phyloP scores from a whole-genome alignment of 192 early-diverging fungal genomes.

The Backusella parvicylindrica region DNA sequence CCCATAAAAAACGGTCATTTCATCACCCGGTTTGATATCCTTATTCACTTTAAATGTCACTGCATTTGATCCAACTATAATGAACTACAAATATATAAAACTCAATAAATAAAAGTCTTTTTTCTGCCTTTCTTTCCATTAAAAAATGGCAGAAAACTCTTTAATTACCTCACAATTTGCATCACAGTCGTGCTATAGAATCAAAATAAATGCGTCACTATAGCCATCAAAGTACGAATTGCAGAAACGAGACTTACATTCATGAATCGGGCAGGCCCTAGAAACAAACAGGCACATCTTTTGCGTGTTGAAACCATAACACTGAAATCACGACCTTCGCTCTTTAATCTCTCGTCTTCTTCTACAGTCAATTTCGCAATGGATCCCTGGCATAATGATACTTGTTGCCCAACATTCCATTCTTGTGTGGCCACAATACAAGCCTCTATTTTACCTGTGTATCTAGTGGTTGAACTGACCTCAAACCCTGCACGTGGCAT shows the following conservation, averaged over 20 bases:
- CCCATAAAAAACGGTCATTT: constrained; percentile 58
- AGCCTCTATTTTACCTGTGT: constrained; percentile 47
- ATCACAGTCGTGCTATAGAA: constrained; percentile 56
- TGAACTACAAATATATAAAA: constrained; percentile 23
- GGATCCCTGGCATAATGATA: constrained; percentile 46
- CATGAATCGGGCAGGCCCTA: constrained; percentile 62
- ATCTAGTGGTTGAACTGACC: constrained; percentile 49
- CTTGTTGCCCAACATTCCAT: constrained; percentile 43
- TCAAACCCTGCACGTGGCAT: constrained; percentile 53
- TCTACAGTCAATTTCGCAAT: constrained; percentile 46
- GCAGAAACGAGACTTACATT: constrained; percentile 39
- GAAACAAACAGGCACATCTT: constrained; percentile 47
- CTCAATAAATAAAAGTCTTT: background rate
- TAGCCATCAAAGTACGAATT: background rate
- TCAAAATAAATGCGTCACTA: constrained; percentile 4
- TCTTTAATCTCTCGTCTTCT: constrained; percentile 48
- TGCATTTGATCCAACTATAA: constrained; percentile 41
- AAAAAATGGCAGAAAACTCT: no score
- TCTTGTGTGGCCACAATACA: constrained; percentile 50
- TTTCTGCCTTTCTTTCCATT: no score
- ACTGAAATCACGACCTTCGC: constrained; percentile 46
- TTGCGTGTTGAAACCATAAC: constrained; percentile 47
- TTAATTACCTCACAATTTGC: constrained; percentile 43
- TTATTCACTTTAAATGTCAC: constrained; percentile 53
- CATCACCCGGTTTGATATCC: constrained; percentile 50